Evolutionary conservation across 192 early-diverging fungal species (phyloP).

Genomic region (Rhizophagus clarus): DNA sequence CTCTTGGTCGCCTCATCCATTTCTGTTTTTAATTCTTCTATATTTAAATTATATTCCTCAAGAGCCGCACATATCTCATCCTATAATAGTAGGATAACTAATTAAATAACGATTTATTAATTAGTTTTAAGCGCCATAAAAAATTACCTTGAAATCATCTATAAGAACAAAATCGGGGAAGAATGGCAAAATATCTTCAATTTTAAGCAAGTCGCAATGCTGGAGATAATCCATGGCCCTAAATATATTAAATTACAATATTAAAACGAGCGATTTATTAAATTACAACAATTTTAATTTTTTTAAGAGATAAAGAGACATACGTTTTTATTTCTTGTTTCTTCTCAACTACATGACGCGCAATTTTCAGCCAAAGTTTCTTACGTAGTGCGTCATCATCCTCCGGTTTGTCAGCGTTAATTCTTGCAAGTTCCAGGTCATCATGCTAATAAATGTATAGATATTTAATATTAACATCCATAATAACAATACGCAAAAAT

Average conservation of each 20-base stretch:
- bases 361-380: slow-evolving; percentile 93
- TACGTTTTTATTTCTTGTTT: slow-evolving; percentile 83
- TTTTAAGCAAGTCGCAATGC: slow-evolving; percentile 80
- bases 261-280: background rate
- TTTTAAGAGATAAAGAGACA: slow-evolving; percentile 32
- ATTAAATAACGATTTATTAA: background rate
- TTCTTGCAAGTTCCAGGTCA: slow-evolving; percentile 88
- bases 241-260: background rate
- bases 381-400: slow-evolving; percentile 82
- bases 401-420: slow-evolving; percentile 91
- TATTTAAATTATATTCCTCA: slow-evolving; percentile 90
- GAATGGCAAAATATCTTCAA: slow-evolving; percentile 95
- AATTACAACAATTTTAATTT: background rate
- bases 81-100: slow-evolving; percentile 18
- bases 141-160: slow-evolving; percentile 86
- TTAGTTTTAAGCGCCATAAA: background rate
- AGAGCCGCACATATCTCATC: slow-evolving; percentile 90
- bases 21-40: slow-evolving; percentile 83
- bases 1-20: slow-evolving; percentile 96
- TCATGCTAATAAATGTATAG: slow-evolving; percentile 52
- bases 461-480: background rate
- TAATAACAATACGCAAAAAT: background rate
- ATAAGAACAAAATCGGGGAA: slow-evolving; percentile 98
- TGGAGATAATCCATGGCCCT: slow-evolving; percentile 85
- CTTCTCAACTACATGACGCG: slow-evolving; percentile 84